phyloP scores from a whole-genome alignment of 176 grass and related monocot species.

The Pontederia crassipes region DNA sequence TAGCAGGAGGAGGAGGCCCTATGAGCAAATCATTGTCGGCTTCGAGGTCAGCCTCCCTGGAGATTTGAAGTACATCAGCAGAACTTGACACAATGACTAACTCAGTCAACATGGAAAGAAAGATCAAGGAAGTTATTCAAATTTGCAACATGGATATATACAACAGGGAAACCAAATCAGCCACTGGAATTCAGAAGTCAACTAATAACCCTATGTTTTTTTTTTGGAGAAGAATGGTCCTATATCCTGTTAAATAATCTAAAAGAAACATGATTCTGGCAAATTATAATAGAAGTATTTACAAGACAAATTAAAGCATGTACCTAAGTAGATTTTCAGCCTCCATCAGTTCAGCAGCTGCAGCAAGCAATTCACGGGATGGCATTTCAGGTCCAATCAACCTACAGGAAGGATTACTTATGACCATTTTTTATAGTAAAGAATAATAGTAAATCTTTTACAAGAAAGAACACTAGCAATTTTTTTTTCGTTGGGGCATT shows the following conservation, averaged over 20 bases:
- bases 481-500: neutral
- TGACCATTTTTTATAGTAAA: conserved; percentile 15
- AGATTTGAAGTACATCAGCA: conserved; percentile 2
- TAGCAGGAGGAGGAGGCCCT: conserved; percentile 80
- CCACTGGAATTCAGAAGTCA: too few relatives aligned
- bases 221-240: neutral
- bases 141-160: conserved; percentile 2
- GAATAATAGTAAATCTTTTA: conserved; percentile 5
- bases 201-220: too few relatives aligned
- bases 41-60: conserved; percentile 78
- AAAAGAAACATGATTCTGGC: conserved; percentile 2
- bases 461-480: neutral
- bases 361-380: conserved; percentile 77
- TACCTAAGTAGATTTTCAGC: conserved; percentile 57
- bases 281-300: conserved; percentile 7
- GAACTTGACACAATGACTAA: neutral
- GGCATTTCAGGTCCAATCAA: conserved; percentile 96
- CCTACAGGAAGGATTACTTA: conserved; percentile 24
- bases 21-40: conserved; percentile 74
- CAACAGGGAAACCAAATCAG: neutral
- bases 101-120: neutral
- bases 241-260: conserved; percentile 8
- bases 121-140: neutral
- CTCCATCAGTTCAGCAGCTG: conserved; percentile 90
- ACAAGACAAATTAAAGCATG: conserved; percentile 8